Conservation (phyloP, 768 basidiomycete species). For the Scleroderma bovista region DNA sequence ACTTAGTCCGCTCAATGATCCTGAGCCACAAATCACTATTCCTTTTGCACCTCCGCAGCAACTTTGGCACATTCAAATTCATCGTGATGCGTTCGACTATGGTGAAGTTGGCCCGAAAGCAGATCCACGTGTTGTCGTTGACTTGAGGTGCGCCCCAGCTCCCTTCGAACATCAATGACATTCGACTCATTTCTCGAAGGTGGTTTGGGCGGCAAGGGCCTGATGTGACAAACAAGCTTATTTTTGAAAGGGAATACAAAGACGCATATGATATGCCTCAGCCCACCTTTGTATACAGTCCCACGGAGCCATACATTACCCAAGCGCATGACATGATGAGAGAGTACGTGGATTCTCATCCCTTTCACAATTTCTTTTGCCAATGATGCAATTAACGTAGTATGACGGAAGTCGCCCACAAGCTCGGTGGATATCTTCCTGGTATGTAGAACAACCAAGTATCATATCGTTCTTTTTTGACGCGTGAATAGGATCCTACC, state of each 20-base stretch:
- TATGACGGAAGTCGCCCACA: no score
- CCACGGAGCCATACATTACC: constrained; percentile 6
- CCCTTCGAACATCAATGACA: constrained; percentile 9
- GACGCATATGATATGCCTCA: constrained; percentile 32
- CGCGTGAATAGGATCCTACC: constrained; percentile 8
- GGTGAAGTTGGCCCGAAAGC: constrained; percentile 25
- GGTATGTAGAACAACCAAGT: no score
- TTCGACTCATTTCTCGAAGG: constrained; percentile 13
- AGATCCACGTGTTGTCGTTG: constrained; percentile 30
- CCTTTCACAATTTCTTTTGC: no score
- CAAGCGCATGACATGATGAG: constrained; percentile 15
- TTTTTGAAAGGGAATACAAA: no score
- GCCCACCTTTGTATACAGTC: constrained; percentile 24
- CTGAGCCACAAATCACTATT: constrained; percentile 30
- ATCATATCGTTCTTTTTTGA: no score
- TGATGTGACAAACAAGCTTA: not conserved
- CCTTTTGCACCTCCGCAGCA: constrained; percentile 14
- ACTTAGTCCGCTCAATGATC: constrained; percentile 21
- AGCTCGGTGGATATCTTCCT: not conserved
- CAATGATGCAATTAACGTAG: no score
- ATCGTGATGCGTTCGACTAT: constrained; percentile 33
- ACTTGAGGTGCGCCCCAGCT: constrained; percentile 25
- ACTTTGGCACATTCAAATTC: constrained; percentile 32
- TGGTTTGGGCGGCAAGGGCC: not conserved
- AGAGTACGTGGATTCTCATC: constrained; percentile 7